phyloP scores from a whole-genome alignment of 164 flowering plant species.

The Magnolia changhungtana region DNA sequence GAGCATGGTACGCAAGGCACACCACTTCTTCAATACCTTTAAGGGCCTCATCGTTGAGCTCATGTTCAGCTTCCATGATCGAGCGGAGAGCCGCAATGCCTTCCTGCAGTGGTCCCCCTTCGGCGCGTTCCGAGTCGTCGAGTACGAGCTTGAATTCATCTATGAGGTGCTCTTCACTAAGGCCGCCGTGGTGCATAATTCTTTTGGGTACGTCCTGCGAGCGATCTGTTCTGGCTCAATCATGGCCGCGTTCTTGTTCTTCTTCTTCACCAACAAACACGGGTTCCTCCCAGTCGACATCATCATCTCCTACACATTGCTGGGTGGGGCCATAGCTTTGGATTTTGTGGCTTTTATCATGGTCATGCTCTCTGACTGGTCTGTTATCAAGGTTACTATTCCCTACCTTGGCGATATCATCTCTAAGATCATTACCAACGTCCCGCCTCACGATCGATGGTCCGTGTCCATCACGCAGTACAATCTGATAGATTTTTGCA shows the following conservation, averaged over 20 bases:
- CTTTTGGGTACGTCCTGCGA: constrained; percentile 4
- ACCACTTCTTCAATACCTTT: background rate
- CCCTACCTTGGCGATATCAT: no score
- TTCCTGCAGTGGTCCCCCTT: background rate
- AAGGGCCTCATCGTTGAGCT: constrained; percentile 26
- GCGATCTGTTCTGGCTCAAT: background rate
- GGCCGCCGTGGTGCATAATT: constrained; percentile 11
- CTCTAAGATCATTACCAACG: background rate
- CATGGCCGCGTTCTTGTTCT: background rate
- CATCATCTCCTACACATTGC: constrained; percentile 35
- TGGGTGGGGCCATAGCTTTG: constrained; percentile 35
- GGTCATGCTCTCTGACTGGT: constrained; percentile 43
- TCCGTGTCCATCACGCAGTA: constrained; percentile 12
- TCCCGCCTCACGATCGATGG: background rate
- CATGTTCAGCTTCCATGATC: constrained; percentile 27
- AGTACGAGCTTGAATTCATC: constrained; percentile 27
- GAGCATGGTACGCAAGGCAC: background rate
- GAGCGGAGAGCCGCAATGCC: constrained; percentile 10
- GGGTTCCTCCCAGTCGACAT: constrained; percentile 16
- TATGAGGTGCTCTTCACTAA: constrained; percentile 35
- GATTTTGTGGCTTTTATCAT: constrained; percentile 30
- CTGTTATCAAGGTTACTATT: background rate
- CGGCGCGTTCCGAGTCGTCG: constrained; percentile 27
- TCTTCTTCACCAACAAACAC: constrained; percentile 10
- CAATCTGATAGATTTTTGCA: constrained; percentile 13